Conservation (phyloP, 2,329 filamentous ascomycete species). For the Aspergillus sp. region DNA sequence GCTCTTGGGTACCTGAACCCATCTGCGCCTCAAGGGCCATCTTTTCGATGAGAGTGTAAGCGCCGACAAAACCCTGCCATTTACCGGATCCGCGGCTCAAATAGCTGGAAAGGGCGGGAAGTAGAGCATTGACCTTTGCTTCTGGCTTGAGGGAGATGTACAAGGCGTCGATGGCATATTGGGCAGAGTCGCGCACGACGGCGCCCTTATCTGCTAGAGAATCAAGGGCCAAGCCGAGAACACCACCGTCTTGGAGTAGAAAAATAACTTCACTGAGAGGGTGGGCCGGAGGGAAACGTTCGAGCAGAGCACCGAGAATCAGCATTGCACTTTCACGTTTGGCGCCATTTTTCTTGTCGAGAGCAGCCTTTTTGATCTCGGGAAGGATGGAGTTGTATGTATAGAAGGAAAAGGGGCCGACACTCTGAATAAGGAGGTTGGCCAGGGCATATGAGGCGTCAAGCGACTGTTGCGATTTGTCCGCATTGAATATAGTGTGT, state of each 20-base stretch:
- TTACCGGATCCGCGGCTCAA: constrained; percentile 83
- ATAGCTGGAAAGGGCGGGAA: constrained; percentile 74
- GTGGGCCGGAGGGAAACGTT: constrained; percentile 78
- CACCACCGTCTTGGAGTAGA: constrained; percentile 73
- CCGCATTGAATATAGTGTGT: constrained; percentile 66
- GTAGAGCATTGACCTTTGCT: constrained; percentile 75
- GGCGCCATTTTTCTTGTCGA: constrained; percentile 89
- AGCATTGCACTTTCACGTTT: constrained; percentile 91
- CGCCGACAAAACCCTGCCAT: constrained; percentile 94
- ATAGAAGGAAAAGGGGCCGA: constrained; percentile 62
- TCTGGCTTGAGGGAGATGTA: constrained; percentile 79
- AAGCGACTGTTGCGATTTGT: constrained; percentile 68
- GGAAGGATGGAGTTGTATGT: constrained; percentile 60
- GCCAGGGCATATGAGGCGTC: constrained; percentile 66
- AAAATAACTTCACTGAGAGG: constrained; percentile 78
- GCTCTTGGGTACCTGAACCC: constrained; percentile 77
- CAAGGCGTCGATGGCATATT: constrained; percentile 89
- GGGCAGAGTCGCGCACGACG: constrained; percentile 84
- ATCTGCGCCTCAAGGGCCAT: constrained; percentile 96
- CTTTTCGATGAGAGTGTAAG: constrained; percentile 78
- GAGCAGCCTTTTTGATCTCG: constrained; percentile 72
- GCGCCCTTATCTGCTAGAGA: constrained; percentile 84
- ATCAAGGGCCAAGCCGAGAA: constrained; percentile 75
- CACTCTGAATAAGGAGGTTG: constrained; percentile 63
- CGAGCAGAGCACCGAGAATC: constrained; percentile 87